Base-by-base conservation (phyloP, 2,329 filamentous ascomycete genomes). In the Thelonectria rubi region DNA sequence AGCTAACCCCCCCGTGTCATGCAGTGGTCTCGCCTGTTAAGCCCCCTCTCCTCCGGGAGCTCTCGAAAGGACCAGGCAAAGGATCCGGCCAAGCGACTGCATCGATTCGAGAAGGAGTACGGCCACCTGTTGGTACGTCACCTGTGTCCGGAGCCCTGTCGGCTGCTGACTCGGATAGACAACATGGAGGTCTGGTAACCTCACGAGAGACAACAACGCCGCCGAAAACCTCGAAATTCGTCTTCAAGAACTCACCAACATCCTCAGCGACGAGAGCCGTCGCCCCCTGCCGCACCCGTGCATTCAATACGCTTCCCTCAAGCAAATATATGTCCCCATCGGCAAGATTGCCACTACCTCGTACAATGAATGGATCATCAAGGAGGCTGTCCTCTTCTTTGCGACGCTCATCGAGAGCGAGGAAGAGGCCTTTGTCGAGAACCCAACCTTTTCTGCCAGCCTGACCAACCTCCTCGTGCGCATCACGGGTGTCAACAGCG, bases 331-430 rank as follows among this genome's bases (percentile, higher is more conserved):
- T 76, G 88, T 93, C 5, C 91, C 92, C 12, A 89, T 98, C 65
- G 91, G 92, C 65, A 93, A 97, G 79, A 93, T 98, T 69, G 93
- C 94, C 3, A 88, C 92, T 2, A 90, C 90, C 0, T 93, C 91
- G 32, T 90, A 92, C 75, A 91, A 97, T 76, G 91, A 96, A 71
- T 90, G 88, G 73, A 90, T 97, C 72, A 90, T 98, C 69, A 89
- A 90, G 66, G 91, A 94, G 73, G 91, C 92, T 24, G 91, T 97
- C 39, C 82, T 90, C 42, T 89, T 97, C 74, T 97, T 97, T 77
- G 93, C 92, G 59, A 93, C 93, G 15, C 84, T 99, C 65, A 92
- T 98, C 71, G 95, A 99, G 78, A 95, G 93, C 75, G 95, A 98
- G 77, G 94, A 97, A 78, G 95, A 97, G 74, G 93, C 93, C 37